Base-by-base conservation (phyloP, 805 yeast species). In the Suhomyces prunicola region DNA sequence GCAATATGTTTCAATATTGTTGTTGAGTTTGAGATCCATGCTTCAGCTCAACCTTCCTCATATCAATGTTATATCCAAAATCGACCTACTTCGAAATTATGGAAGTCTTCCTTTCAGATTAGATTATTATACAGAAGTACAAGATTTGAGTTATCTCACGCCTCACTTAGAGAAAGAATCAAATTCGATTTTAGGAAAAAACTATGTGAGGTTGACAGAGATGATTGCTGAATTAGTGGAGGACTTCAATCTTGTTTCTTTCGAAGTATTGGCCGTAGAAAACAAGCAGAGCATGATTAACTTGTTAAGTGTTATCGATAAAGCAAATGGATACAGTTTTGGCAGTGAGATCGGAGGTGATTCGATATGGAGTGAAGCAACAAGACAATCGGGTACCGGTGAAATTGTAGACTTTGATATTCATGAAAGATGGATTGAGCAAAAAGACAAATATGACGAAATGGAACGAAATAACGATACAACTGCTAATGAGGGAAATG, bases 341-440 rank as follows among this genome's bases (percentile, higher is more conserved):
- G 99, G 99, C 0, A 88, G 91, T 29, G 99, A 94, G 60, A 78
- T 93, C 6, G 97, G 97, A 2, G 99, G 98, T n/a, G 99, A 94
- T 65, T 83, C 93, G 0, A 84, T 94, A 1, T 94, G 99, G 99
- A 88, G 91, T n/a, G 97, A 93, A 60, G 97, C 97, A 0, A 81
- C 93, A 0, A 78, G 98, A 57, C 90, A 88, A 50, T 86, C 92
- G 40, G 84, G 88, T 9, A 69, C 77, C 46, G 67, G 78, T 44
- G 83, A 75, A 4, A 59, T 53, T 31, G 70, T 74, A 46, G 81
- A 80, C 13, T 73, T 83, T 6, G 97, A 92, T 66, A 82, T 90
- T 4, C 99, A 94, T 60, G 99, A 94, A 59, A 78, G 99, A 54
- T 94, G 99, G 99, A 81, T 94, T 9, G 97, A 90, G 53, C 78